Evolutionary conservation across 805 yeast species (phyloP).

Genomic region (Kurtzmaniella fragi): DNA sequence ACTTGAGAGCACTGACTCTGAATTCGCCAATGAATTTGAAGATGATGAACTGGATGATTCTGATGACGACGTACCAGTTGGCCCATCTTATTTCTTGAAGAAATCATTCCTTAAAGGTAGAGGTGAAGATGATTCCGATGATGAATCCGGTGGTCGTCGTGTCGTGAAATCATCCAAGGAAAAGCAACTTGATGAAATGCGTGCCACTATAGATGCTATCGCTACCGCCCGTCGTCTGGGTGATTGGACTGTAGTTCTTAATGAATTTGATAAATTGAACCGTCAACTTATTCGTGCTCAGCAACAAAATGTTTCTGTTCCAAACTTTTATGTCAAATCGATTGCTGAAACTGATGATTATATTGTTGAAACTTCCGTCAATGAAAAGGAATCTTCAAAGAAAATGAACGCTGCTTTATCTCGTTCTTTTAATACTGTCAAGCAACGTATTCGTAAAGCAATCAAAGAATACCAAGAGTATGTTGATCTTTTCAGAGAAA

Average conservation of each 20-base stretch:
- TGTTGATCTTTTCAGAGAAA: constrained; percentile 54
- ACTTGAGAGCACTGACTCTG: constrained; percentile 41
- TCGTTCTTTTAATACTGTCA: constrained; percentile 79
- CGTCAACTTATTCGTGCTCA: constrained; percentile 61
- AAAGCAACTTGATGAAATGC: constrained; percentile 84
- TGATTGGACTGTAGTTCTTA: constrained; percentile 74
- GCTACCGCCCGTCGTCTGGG: constrained; percentile 63
- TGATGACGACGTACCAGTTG: constrained; percentile 29
- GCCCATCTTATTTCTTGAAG: constrained; percentile 54
- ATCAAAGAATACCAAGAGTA: constrained; percentile 61
- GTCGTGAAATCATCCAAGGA: constrained; percentile 93
- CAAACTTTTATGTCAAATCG: constrained; percentile 63
- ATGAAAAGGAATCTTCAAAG: constrained; percentile 52
- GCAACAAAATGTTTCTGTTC: constrained; percentile 74
- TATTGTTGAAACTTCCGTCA: constrained; percentile 46
- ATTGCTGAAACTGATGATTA: constrained; percentile 70
- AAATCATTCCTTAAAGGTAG: constrained; percentile 41
- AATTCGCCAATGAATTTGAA: constrained; percentile 43
- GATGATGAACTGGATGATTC: constrained; percentile 31
- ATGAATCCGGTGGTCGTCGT: constrained; percentile 68
- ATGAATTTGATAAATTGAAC: constrained; percentile 74
- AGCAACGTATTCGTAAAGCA: constrained; percentile 83
- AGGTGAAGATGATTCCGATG: constrained; percentile 38
- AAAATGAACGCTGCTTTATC: constrained; percentile 79
- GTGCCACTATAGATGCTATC: constrained; percentile 57